A percentile compares a stretch with the other conserved stretches of the same genome.
Conservation (phyloP, 352 stramenopile species). For the Ochromonadaceae sp. region DNA sequence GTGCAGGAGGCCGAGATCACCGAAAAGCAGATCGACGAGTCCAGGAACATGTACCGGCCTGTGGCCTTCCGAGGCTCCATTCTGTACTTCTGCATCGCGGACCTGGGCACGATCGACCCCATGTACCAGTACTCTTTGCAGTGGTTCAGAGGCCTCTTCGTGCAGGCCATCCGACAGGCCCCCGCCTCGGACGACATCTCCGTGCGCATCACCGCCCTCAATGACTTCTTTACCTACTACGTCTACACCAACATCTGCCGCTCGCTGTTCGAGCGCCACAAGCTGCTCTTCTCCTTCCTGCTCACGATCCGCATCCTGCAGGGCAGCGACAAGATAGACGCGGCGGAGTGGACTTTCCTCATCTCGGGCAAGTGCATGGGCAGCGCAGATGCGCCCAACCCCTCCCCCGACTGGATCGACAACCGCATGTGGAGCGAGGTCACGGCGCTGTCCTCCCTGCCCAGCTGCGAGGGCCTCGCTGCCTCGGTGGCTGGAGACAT, state of each 20-base stretch:
- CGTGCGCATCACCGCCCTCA: slow-evolving; percentile 57
- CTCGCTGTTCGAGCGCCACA: slow-evolving; percentile 81
- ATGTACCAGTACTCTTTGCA: slow-evolving; percentile 86
- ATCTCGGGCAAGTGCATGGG: slow-evolving; percentile 52
- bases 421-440: slow-evolving; percentile 43
- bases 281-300: slow-evolving; percentile 78
- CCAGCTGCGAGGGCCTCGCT: slow-evolving; percentile 32
- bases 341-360: slow-evolving; percentile 76
- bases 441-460: slow-evolving; percentile 26
- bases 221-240: slow-evolving; percentile 76
- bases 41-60: slow-evolving; percentile 59
- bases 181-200: slow-evolving; percentile 62
- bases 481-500: slow-evolving; percentile 32
- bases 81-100: slow-evolving; percentile 76
- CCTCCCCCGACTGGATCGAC: slow-evolving; percentile 42
- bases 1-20: slow-evolving; percentile 74
- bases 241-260: slow-evolving; percentile 81
- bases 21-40: slow-evolving; percentile 71
- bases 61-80: slow-evolving; percentile 68
- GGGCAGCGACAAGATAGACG: slow-evolving; percentile 47
- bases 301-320: slow-evolving; percentile 77
- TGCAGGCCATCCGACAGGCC: slow-evolving; percentile 58
- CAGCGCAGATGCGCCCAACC: slow-evolving; percentile 28
- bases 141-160: slow-evolving; percentile 76
- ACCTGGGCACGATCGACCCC: slow-evolving; percentile 66